phyloP scores from a whole-genome alignment of 1,284 basidiomycete genomes.

The Exsudoporus floridanus region DNA sequence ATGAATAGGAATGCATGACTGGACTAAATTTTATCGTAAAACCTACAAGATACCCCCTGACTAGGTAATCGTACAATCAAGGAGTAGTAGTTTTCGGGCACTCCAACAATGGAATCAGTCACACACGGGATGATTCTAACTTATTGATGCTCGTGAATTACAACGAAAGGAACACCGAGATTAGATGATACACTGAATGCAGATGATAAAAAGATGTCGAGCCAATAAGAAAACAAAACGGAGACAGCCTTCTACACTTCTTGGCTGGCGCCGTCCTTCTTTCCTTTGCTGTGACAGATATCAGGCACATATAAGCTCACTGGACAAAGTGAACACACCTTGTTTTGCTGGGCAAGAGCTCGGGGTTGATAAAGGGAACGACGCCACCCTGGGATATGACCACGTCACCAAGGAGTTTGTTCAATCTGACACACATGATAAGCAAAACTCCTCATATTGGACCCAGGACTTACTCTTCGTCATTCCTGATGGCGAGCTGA shows the following conservation, averaged over 20 bases:
- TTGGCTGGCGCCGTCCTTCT: conserved; percentile 36
- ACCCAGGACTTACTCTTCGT: conserved; percentile 65
- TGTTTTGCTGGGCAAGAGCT: conserved; percentile 52
- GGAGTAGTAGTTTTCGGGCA: too few species aligned
- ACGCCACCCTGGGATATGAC: conserved; percentile 93
- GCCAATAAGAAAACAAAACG: conserved; percentile 16
- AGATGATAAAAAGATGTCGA: conserved; percentile 33
- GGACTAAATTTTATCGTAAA: not conserved
- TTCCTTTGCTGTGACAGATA: conserved; percentile 29
- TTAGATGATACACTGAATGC: conserved; percentile 32
- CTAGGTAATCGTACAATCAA: too few species aligned
- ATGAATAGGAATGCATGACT: not conserved
- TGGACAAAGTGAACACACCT: conserved; percentile 18
- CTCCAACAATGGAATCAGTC: not conserved
- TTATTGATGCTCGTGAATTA: conserved; percentile 17
- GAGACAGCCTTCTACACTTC: conserved; percentile 25
- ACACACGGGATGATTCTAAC: not conserved
- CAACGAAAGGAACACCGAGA: conserved; percentile 10
- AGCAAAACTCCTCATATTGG: not conserved
- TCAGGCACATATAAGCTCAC: conserved; percentile 2
- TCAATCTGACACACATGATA: conserved; percentile 45
- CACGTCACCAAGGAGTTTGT: conserved; percentile 79
- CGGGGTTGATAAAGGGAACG: conserved; percentile 64
- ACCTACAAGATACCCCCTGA: too few species aligned
- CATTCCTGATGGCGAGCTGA: conserved; percentile 88